Evolutionary conservation across 169 alveolate genomes (phyloP).

Genomic region (Cryptosporidium meleagridis): DNA sequence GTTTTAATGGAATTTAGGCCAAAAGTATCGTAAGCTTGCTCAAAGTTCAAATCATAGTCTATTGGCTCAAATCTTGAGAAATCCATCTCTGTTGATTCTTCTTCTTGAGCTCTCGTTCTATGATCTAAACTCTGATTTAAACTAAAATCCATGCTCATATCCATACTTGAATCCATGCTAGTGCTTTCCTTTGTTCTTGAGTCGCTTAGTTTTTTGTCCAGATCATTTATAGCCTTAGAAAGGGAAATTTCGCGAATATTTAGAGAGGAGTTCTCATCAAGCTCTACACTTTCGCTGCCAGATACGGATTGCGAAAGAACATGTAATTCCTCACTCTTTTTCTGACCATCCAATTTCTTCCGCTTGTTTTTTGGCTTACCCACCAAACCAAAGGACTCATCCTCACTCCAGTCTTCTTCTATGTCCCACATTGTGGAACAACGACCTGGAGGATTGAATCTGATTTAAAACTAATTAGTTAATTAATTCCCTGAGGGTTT

Average conservation of each 20-base stretch:
- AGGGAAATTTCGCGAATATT: neutral
- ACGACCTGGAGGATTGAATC: neutral
- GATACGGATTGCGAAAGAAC: neutral
- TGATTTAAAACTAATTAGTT: neutral
- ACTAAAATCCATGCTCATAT: neutral
- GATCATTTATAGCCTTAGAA: neutral
- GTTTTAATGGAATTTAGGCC: neutral
- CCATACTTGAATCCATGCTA: neutral
- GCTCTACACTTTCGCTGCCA: neutral
- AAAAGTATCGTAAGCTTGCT: conserved; percentile 3
- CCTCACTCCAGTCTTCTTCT: conserved; percentile 69
- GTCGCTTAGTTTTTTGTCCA: neutral
- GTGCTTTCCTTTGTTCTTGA: neutral
- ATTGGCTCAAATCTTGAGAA: neutral
- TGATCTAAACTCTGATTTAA: neutral
- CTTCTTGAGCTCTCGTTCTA: neutral
- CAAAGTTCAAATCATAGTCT: neutral
- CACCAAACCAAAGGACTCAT: conserved; percentile 23
- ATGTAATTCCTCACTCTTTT: neutral
- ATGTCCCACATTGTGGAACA: conserved; percentile 45
- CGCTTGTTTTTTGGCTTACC: neutral
- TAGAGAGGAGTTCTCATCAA: neutral
- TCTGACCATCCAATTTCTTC: neutral
- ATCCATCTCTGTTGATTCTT: neutral
- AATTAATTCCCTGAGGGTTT: neutral